These are phyloP conservation scores for Candida rishiriensis DNA, from an alignment of 805 yeast species.

Conservation along the genomic window DNA sequence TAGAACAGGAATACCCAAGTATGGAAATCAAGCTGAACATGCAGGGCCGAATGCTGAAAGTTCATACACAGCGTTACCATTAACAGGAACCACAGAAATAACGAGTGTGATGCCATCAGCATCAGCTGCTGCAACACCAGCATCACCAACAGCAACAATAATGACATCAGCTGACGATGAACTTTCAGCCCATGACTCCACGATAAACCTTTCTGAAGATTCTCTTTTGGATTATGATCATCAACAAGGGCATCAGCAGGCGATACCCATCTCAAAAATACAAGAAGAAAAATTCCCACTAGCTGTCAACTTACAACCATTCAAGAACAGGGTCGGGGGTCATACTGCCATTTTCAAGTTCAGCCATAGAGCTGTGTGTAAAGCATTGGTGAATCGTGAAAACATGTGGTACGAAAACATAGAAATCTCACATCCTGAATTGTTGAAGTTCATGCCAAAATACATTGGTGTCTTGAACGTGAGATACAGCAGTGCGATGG, in stretches of 20 bases:
- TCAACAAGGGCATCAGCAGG: background rate
- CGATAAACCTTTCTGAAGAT: too few species aligned
- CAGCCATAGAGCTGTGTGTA: constrained; percentile 88
- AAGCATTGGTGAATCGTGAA: constrained; percentile 86
- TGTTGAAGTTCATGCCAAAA: constrained; percentile 83
- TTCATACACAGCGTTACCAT: too few species aligned
- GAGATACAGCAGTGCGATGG: constrained; percentile 51
- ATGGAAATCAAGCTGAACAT: too few species aligned
- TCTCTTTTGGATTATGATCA: background rate
- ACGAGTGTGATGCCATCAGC: background rate
- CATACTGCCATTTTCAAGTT: constrained; percentile 95
- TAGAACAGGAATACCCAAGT: background rate
- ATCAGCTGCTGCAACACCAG: background rate
- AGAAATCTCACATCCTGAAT: constrained; percentile 70
- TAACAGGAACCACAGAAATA: background rate
- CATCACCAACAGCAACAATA: background rate
- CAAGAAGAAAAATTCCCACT: constrained; percentile 48
- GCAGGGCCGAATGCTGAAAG: too few species aligned
- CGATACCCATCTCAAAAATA: constrained; percentile 6
- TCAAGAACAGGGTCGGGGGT: constrained; percentile 94
- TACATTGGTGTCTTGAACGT: constrained; percentile 94
- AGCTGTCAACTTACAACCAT: constrained; percentile 87
- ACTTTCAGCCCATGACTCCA: too few species aligned
- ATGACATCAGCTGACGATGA: too few species aligned
- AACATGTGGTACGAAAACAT: constrained; percentile 88